A percentile compares a stretch with the other conserved stretches of the same genome.
Evolutionary conservation across 163 green algal species (phyloP).

Genomic region (Chlorella variabilis): DNA sequence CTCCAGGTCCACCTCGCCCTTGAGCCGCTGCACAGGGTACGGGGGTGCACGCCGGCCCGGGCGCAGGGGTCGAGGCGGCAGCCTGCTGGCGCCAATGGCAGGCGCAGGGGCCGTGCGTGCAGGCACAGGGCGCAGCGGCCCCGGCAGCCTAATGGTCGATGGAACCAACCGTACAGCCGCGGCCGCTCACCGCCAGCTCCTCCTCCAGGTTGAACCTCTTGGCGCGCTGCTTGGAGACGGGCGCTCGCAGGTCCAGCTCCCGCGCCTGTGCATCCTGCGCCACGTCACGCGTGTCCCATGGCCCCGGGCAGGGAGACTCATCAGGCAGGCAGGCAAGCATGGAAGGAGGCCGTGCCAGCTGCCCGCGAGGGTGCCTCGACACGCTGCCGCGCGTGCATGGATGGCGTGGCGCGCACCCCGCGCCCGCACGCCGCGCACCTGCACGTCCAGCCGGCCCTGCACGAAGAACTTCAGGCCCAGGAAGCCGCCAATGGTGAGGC

Average conservation of each 20-base stretch:
- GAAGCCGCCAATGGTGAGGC: slow-evolving; percentile 48
- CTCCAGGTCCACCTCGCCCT: slow-evolving; percentile 22
- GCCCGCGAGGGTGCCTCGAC: too few relatives aligned
- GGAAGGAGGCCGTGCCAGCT: too few relatives aligned
- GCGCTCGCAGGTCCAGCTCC: slow-evolving; percentile 35
- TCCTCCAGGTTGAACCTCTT: slow-evolving; percentile 52
- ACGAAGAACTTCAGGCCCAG: slow-evolving; percentile 36
- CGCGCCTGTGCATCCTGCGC: slow-evolving; percentile 44
- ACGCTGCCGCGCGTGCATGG: too few relatives aligned
- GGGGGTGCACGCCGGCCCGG: background rate
- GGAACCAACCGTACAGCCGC: too few relatives aligned
- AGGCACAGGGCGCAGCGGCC: too few relatives aligned
- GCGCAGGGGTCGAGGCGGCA: too few relatives aligned
- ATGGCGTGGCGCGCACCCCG: too few relatives aligned
- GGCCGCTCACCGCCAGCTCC: slow-evolving; percentile 30
- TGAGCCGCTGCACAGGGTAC: slow-evolving; percentile 8
- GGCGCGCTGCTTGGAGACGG: slow-evolving; percentile 46
- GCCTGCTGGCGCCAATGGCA: too few relatives aligned
- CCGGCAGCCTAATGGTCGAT: too few relatives aligned
- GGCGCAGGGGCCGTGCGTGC: too few relatives aligned
- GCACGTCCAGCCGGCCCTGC: slow-evolving; percentile 37
- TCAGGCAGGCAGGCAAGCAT: background rate
- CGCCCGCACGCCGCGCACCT: slow-evolving; percentile 38
- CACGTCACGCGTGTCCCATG: too few relatives aligned
- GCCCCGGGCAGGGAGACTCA: too few relatives aligned